Evolutionary conservation across 108 stramenopile genomes (phyloP).

Genomic region (Nitzschia inconspicua): DNA sequence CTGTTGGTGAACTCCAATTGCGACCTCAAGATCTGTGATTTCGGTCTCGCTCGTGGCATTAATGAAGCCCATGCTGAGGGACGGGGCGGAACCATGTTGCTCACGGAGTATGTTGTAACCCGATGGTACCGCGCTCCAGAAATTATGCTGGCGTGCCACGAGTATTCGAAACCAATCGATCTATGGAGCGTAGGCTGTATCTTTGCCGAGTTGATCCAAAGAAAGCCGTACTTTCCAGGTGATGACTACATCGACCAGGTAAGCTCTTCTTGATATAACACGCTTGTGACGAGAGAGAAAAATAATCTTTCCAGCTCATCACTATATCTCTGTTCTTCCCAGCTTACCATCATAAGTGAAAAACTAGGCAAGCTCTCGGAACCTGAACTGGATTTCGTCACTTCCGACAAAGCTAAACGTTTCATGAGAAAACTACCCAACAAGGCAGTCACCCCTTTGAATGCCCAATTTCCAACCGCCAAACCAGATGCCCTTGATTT

Average conservation of each 20-base stretch:
- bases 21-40: conserved; percentile 98
- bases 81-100: conserved; percentile 65
- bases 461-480: conserved; percentile 71
- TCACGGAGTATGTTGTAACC: conserved; percentile 95
- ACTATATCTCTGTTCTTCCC: conserved; percentile 1
- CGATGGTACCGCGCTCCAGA: conserved; percentile 99
- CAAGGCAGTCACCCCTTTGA: conserved; percentile 56
- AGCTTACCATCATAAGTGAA: conserved; percentile 79
- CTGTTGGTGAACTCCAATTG: conserved; percentile 98
- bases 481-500: conserved; percentile 86
- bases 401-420: conserved; percentile 86
- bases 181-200: conserved; percentile 98
- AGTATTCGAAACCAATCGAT: conserved; percentile 97
- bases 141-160: conserved; percentile 99
- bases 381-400: conserved; percentile 91
- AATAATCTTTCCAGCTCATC: not conserved
- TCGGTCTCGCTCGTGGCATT: conserved; percentile 96
- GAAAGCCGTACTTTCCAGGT: conserved; percentile 97
- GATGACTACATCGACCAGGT: conserved; percentile 99
- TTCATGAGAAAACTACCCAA: conserved; percentile 87
- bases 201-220: conserved; percentile 94
- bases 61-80: conserved; percentile 30
- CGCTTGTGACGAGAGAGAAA: not conserved
- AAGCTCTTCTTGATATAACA: conserved; percentile 31
- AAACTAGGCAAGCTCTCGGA: conserved; percentile 93